Conservation (phyloP, 176 grass and related monocot species). For the Hsuehochloa calcarea region DNA sequence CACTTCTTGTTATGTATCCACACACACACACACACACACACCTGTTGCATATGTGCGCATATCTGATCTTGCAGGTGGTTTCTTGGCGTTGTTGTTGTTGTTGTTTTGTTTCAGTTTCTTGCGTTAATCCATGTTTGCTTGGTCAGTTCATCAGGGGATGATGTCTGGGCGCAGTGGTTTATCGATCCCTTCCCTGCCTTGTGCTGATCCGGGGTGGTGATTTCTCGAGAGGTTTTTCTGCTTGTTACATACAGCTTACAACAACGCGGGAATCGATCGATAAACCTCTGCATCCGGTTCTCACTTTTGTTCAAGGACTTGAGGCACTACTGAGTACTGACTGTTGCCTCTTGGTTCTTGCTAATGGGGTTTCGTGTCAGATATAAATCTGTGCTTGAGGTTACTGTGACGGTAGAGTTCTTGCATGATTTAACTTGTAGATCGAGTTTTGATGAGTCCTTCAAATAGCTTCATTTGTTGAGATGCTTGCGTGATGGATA, state of each 20-base stretch:
- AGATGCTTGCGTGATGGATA: neutral
- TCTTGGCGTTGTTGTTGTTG: neutral
- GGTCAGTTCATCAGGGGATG: constrained; percentile 1
- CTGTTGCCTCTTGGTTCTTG: constrained; percentile 10
- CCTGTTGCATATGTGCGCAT: neutral
- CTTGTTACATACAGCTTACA: constrained; percentile 21
- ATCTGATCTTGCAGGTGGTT: constrained; percentile 38
- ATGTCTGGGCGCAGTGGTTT: constrained; percentile 87
- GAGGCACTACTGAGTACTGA: neutral
- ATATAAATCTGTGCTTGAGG: neutral
- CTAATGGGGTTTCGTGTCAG: neutral
- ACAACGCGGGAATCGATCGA: constrained; percentile 93
- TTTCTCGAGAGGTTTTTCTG: constrained; percentile 7
- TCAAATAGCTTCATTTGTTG: neutral
- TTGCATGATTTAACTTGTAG: constrained; percentile 6
- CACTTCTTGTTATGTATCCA: neutral
- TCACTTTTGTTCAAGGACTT: constrained; percentile 25
- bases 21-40: neutral
- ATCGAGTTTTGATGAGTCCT: neutral
- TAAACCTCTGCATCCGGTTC: constrained; percentile 98
- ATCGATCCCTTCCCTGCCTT: constrained; percentile 92
- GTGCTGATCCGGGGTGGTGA: constrained; percentile 44
- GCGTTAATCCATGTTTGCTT: neutral
- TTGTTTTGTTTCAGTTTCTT: constrained; percentile 3
- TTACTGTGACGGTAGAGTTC: neutral